A percentile compares a stretch with the other conserved stretches of the same genome.
Evolutionary conservation across 345 rosid species (phyloP).

Genomic region (thale cress (Arabidopsis thaliana)): DNA sequence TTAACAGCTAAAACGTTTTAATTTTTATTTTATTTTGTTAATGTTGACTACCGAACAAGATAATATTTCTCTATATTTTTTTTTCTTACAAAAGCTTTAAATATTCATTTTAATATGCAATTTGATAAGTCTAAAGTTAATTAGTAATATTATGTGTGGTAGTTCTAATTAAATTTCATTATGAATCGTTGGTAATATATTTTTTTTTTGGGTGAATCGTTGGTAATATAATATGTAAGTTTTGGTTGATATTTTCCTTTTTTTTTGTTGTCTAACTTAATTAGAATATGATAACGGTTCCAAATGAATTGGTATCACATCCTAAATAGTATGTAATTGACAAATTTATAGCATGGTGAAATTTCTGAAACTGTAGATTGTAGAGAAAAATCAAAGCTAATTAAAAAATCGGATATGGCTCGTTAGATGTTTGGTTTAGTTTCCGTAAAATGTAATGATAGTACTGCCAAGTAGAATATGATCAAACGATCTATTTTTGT

Average conservation of each 20-base stretch:
- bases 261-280: no score
- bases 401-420: constrained; percentile 11
- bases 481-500: not conserved
- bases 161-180: not conserved
- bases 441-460: constrained; percentile 2
- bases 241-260: no score
- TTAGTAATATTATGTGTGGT: not conserved
- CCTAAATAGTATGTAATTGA: not conserved
- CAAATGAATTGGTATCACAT: constrained; percentile 16
- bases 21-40: not conserved
- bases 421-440: not conserved
- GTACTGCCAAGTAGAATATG: not conserved
- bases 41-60: no score
- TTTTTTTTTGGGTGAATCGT: no score
- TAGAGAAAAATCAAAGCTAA: not conserved
- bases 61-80: no score
- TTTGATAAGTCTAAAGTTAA: not conserved
- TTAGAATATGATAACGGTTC: not conserved
- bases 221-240: no score
- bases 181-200: not conserved
- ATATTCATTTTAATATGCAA: not conserved
- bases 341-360: not conserved
- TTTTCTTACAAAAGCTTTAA: not conserved
- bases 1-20: not conserved
- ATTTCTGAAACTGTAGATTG: constrained; percentile 4